These are phyloP conservation scores for Phaeosphaeriaceae sp. DNA, from an alignment of 2,329 filamentous ascomycete genomes.

Conservation along the genomic window DNA sequence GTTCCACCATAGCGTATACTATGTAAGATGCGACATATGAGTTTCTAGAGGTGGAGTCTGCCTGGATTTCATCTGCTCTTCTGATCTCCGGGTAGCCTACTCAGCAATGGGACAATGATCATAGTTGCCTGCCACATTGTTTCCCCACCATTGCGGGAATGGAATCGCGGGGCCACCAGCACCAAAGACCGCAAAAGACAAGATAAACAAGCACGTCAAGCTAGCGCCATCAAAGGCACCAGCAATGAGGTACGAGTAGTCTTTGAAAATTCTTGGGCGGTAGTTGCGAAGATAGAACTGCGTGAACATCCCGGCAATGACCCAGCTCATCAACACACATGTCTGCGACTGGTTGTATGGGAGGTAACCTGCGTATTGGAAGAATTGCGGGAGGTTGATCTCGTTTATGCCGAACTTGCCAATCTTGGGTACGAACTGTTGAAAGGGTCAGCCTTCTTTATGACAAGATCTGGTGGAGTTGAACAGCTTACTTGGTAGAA, in stretches of 20 bases:
- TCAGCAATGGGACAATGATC: slow-evolving; percentile 18
- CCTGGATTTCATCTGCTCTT: too few relatives aligned
- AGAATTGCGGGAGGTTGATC: slow-evolving; percentile 23
- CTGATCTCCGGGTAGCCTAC: neutral
- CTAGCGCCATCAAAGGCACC: slow-evolving; percentile 22
- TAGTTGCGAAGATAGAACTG: slow-evolving; percentile 24
- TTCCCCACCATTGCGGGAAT: slow-evolving; percentile 22
- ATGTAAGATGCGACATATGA: too few relatives aligned
- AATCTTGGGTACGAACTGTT: slow-evolving; percentile 15
- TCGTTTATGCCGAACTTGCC: slow-evolving; percentile 18
- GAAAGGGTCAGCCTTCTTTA: neutral
- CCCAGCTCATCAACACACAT: slow-evolving; percentile 20
- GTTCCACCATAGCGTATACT: too few relatives aligned
- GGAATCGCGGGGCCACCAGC: slow-evolving; percentile 15
- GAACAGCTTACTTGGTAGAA: slow-evolving; percentile 8
- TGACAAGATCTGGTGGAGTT: neutral
- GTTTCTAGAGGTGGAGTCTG: too few relatives aligned
- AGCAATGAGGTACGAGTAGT: slow-evolving; percentile 23
- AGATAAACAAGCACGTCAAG: slow-evolving; percentile 19
- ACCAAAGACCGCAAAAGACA: slow-evolving; percentile 22
- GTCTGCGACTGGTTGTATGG: slow-evolving; percentile 23
- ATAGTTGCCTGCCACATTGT: slow-evolving; percentile 20
- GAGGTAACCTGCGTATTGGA: slow-evolving; percentile 20
- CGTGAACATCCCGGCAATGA: slow-evolving; percentile 17
- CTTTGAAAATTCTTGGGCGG: slow-evolving; percentile 22